Conservation (phyloP, 352 stramenopile species). For the Phytophthora pisi region DNA sequence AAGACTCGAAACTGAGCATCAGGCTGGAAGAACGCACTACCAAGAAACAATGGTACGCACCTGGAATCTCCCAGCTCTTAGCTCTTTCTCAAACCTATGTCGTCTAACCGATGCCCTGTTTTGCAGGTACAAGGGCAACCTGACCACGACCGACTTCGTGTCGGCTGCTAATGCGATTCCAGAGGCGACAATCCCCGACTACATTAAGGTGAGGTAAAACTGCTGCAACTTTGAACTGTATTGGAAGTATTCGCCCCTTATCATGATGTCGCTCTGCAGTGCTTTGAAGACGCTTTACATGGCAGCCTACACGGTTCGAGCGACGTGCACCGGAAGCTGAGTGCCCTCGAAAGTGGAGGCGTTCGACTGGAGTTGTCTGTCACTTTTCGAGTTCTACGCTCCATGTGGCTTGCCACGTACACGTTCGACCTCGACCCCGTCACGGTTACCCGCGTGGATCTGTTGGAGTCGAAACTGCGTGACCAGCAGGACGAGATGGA, state of each 20-base stretch:
- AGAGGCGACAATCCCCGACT: background rate
- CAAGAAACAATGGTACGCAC: background rate
- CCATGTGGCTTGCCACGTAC: conserved; percentile 1
- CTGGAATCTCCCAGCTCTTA: too few relatives aligned
- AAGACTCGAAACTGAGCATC: background rate
- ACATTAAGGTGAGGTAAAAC: background rate
- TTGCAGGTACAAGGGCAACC: background rate
- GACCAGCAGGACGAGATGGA: conserved; percentile 15
- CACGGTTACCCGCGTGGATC: conserved; percentile 5
- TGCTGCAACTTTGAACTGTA: background rate
- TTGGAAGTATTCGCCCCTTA: background rate
- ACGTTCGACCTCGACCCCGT: conserved; percentile 6
- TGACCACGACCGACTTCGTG: conserved; percentile 3
- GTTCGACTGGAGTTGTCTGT: background rate
- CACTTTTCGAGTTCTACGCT: background rate
- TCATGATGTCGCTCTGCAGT: background rate
- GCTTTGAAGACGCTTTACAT: background rate
- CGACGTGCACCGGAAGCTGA: background rate
- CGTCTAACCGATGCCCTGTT: too few relatives aligned
- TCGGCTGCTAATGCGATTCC: background rate
- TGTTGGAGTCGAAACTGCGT: conserved; percentile 7
- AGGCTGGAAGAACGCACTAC: background rate
- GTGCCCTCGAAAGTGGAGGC: background rate
- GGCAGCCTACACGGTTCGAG: background rate
- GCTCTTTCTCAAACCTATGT: too few relatives aligned